Percentiles rank a stretch among this genome's conserved stretches.
Conservation (phyloP, 768 basidiomycete genomes). For the Harrya chromipes region DNA sequence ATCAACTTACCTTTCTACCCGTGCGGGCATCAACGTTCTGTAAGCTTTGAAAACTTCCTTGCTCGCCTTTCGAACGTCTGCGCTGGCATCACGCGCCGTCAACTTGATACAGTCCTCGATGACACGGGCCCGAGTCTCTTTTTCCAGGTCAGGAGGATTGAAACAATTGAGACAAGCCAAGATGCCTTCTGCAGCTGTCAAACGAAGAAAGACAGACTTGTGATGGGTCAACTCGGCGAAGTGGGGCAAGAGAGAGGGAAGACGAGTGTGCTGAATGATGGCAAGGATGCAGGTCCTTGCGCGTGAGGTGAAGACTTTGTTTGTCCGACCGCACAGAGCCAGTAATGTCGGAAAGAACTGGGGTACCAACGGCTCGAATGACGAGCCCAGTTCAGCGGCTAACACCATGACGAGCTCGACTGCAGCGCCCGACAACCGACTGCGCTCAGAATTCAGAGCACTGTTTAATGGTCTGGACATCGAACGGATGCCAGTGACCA, state of each 20-base stretch:
- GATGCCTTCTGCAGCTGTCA: slow-evolving; percentile 63
- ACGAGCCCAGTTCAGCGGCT: slow-evolving; percentile 51
- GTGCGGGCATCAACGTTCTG: slow-evolving; percentile 60
- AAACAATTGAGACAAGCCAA: slow-evolving; percentile 67
- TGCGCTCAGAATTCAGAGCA: slow-evolving; percentile 71
- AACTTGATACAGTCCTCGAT: slow-evolving; percentile 68
- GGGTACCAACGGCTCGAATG: slow-evolving; percentile 67
- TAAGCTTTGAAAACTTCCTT: slow-evolving; percentile 77
- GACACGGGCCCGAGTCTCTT: slow-evolving; percentile 57
- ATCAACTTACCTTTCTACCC: slow-evolving; percentile 59
- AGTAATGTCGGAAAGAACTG: slow-evolving; percentile 68
- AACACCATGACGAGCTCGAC: slow-evolving; percentile 58
- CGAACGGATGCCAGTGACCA: slow-evolving; percentile 49
- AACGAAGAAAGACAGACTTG: slow-evolving; percentile 62
- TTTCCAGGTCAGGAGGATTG: slow-evolving; percentile 78
- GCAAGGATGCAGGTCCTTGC: slow-evolving; percentile 56
- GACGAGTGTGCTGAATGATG: slow-evolving; percentile 66
- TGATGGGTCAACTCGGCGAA: slow-evolving; percentile 58
- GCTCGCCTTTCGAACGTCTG: slow-evolving; percentile 68
- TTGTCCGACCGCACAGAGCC: slow-evolving; percentile 64
- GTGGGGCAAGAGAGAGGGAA: slow-evolving; percentile 59
- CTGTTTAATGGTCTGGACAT: slow-evolving; percentile 51
- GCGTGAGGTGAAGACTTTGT: slow-evolving; percentile 72
- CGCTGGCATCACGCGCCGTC: slow-evolving; percentile 69
- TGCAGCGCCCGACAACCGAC: slow-evolving; percentile 63